Evolutionary conservation across 768 basidiomycete species (phyloP), one percentile per base, ranked within the genome.

Genomic region (Sarcomyxa edulis): DNA sequence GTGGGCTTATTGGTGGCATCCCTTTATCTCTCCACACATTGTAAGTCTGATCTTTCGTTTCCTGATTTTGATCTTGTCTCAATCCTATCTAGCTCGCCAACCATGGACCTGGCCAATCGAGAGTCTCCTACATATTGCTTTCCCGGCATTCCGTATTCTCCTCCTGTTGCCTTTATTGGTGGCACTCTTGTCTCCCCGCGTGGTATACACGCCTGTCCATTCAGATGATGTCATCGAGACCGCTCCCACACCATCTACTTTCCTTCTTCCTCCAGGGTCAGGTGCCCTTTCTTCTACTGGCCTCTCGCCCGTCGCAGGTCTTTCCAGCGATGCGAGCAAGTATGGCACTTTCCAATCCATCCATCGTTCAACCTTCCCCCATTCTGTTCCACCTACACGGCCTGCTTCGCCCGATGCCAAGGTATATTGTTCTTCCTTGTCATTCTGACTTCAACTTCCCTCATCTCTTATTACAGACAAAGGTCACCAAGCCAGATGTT

Each of bases 291-390:
- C 71, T 1, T 76, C 81, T 6, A 65, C 74, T 3, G 74, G 76
- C 19, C 66, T 82, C 29, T 66, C 73, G 21, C 58, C 71, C 30
- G 57, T 70, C 20, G 50, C 68, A 10, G 62, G 62, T 7, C 52
- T 62, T 42, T 55, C 58, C 33, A 50, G 60, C 34, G 67, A 72
- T 43, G 49, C 61, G 14, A 69, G 65, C 57, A 87, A 85, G 56
- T 90, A 90, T 53, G 87, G 87, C 11, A 89, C 87, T 9, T 88
- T 87, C 68, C 65, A 62, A 25, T n/a, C n/a, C n/a, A 62, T 63
- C 18, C 56, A 65, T 10, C 71, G 69, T 21, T 74, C 74, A n/a
- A 62, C 64, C 23, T 49, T 71, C 19, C 71, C 70, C 34, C 60
- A 64, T 25, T 81, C 81, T 22, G 68, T 62, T 9, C 74, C 75